phyloP scores from a whole-genome alignment of 2,329 filamentous ascomycete species.

The Fusarium metavorans region DNA sequence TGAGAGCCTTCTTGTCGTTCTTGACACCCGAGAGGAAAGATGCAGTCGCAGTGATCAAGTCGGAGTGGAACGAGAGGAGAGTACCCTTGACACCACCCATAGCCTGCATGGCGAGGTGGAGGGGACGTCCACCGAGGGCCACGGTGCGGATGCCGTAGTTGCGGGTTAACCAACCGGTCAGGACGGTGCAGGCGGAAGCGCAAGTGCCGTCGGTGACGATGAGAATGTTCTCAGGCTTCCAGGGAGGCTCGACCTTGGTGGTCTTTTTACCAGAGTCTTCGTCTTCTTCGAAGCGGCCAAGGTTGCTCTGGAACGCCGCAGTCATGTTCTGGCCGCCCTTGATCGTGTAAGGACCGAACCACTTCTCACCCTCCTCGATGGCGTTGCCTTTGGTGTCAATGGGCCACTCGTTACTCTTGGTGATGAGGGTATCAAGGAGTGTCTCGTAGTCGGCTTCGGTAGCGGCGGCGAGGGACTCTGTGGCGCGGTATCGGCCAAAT shows the following conservation, averaged over 20 bases:
- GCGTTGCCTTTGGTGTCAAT: slow-evolving; percentile 13
- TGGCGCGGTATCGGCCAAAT: slow-evolving; percentile 40
- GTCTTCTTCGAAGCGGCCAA: slow-evolving; percentile 37
- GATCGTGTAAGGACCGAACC: slow-evolving; percentile 37
- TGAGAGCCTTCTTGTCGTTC: slow-evolving; percentile 14
- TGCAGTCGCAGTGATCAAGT: slow-evolving; percentile 18
- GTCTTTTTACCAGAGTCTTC: slow-evolving; percentile 24
- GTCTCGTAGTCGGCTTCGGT: slow-evolving; percentile 32
- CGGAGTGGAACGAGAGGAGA: slow-evolving; percentile 33
- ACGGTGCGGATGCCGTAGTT: slow-evolving; percentile 50
- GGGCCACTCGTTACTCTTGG: slow-evolving; percentile 21
- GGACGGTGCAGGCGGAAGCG: slow-evolving; percentile 39
- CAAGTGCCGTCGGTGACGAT: slow-evolving; percentile 41
- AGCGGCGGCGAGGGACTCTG: slow-evolving; percentile 31
- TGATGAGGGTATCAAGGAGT: slow-evolving; percentile 26
- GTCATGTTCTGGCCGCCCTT: slow-evolving; percentile 39
- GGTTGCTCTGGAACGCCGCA: slow-evolving; percentile 29
- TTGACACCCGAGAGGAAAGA: slow-evolving; percentile 20
- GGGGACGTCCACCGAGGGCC: slow-evolving; percentile 71
- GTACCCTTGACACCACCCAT: slow-evolving; percentile 75
- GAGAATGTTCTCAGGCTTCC: slow-evolving; percentile 42
- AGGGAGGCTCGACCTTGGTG: slow-evolving; percentile 29
- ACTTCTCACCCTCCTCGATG: slow-evolving; percentile 37
- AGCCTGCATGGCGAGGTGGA: slow-evolving; percentile 66
- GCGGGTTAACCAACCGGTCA: slow-evolving; percentile 50